Evolutionary conservation across 331 rosid genomes (phyloP).

Genomic region (Cydonia oblonga): DNA sequence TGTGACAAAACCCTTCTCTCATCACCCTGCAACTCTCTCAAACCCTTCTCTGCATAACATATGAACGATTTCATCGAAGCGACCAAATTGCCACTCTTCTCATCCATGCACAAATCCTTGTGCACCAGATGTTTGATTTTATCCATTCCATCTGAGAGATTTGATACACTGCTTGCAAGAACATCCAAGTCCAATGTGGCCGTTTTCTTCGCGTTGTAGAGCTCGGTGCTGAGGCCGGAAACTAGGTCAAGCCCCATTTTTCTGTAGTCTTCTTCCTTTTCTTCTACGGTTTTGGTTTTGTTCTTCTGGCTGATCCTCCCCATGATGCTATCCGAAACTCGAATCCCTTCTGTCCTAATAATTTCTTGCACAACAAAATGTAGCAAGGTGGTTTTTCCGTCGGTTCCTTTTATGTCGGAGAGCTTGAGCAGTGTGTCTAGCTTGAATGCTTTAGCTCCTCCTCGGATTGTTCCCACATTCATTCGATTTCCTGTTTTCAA

Average conservation of each 20-base stretch:
- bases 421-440: conserved; percentile 88
- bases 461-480: conserved; percentile 94
- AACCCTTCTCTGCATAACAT: conserved; percentile 33
- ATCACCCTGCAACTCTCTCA: conserved; percentile 54
- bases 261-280: conserved; percentile 69
- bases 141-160: conserved; percentile 48
- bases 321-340: conserved; percentile 89
- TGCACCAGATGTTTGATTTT: conserved; percentile 29
- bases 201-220: conserved; percentile 77
- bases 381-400: conserved; percentile 80
- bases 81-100: conserved; percentile 27
- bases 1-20: conserved; percentile 50
- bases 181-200: conserved; percentile 80
- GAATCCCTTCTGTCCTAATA: conserved; percentile 60
- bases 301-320: conserved; percentile 67
- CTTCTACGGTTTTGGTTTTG: conserved; percentile 45
- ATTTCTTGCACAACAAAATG: conserved; percentile 95
- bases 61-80: conserved; percentile 37
- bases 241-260: conserved; percentile 86
- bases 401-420: conserved; percentile 84
- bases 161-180: conserved; percentile 58
- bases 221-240: conserved; percentile 78
- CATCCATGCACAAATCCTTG: conserved; percentile 35
- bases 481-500: conserved; percentile 90
- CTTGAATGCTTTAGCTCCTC: conserved; percentile 88